Conservation (phyloP, 805 yeast genomes). For the Wickerhamomyces ciferrii region DNA sequence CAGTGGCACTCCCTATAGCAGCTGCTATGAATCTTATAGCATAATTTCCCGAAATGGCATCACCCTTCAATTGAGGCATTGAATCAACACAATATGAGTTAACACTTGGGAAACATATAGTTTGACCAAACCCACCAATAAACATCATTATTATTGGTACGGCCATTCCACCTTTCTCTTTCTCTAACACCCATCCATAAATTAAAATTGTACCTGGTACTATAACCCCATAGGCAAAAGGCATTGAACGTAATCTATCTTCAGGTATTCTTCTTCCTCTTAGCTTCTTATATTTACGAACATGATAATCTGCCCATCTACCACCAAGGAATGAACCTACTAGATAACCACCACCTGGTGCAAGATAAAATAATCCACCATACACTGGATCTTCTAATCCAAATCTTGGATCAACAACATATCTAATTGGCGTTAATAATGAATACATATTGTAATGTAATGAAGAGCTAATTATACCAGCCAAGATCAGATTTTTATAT, state of each 20-base stretch:
- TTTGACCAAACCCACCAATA: conserved; percentile 44
- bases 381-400: conserved; percentile 39
- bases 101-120: conserved; percentile 43
- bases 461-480: conserved; percentile 35
- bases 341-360: conserved; percentile 53
- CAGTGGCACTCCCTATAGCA: conserved; percentile 45
- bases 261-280: conserved; percentile 42
- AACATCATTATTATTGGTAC: conserved; percentile 47
- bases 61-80: conserved; percentile 48
- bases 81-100: conserved; percentile 58
- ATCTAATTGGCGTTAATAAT: conserved; percentile 48
- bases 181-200: conserved; percentile 50
- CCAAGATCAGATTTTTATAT: conserved; percentile 38
- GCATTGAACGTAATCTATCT: conserved; percentile 40
- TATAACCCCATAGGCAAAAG: conserved; percentile 35
- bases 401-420: conserved; percentile 52
- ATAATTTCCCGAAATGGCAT: conserved; percentile 51
- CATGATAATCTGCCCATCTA: conserved; percentile 42
- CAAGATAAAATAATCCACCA: conserved; percentile 48
- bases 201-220: conserved; percentile 40
- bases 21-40: conserved; percentile 44
- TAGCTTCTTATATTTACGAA: conserved; percentile 34
- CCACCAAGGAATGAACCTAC: conserved; percentile 50
- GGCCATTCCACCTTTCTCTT: conserved; percentile 48
- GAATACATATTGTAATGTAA: conserved; percentile 46